Conservation (phyloP, 192 early-diverging fungal genomes). For the Backusella macrospora region DNA sequence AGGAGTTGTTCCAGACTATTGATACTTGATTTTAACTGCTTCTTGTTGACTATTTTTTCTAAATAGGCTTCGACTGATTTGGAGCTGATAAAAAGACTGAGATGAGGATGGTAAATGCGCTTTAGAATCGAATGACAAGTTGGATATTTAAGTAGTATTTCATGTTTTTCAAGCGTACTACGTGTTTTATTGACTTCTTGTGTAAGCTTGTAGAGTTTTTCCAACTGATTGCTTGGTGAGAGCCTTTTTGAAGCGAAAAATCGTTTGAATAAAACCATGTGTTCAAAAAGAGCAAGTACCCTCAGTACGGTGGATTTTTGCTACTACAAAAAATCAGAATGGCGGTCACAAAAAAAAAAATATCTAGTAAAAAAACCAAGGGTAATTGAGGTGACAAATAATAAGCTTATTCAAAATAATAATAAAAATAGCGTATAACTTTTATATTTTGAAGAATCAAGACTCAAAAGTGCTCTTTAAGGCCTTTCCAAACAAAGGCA, state of each 20-base stretch:
- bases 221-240: neutral
- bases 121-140: conserved; percentile 19
- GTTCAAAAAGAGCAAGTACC: too few relatives aligned
- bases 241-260: conserved; percentile 1
- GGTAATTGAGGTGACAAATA: too few relatives aligned
- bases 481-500: too few relatives aligned
- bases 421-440: too few relatives aligned
- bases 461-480: too few relatives aligned
- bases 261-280: neutral
- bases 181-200: conserved; percentile 28
- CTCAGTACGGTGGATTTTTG: too few relatives aligned
- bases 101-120: conserved; percentile 38
- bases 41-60: neutral
- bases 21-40: neutral
- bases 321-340: too few relatives aligned
- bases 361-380: too few relatives aligned
- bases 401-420: too few relatives aligned
- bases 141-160: conserved; percentile 18
- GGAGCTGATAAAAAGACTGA: conserved; percentile 15
- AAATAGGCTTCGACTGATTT: conserved; percentile 9
- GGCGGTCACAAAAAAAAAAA: too few relatives aligned
- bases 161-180: conserved; percentile 27
- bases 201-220: conserved; percentile 15
- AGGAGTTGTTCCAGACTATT: conserved; percentile 17
- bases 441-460: too few relatives aligned